These are phyloP conservation scores for Diaporthe sp. DNA, from an alignment of 2,329 filamentous ascomycete species.

Conservation along the genomic window DNA sequence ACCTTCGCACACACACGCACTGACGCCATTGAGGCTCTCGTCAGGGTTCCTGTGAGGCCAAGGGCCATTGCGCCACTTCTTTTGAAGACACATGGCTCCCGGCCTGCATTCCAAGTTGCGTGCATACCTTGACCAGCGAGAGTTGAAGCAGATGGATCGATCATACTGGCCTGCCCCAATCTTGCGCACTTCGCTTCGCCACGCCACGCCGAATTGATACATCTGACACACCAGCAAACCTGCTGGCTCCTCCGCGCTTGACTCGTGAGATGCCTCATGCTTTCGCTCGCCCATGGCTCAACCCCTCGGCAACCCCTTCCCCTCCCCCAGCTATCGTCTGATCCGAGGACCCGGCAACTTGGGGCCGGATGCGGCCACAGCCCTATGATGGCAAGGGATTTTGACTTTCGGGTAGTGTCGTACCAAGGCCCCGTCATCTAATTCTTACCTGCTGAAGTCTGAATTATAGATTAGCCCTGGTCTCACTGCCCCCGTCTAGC, in stretches of 20 bases:
- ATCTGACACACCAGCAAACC: constrained; percentile 15
- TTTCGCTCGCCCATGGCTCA: neutral
- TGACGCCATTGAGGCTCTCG: neutral
- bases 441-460: constrained; percentile 14
- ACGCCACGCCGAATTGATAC: constrained; percentile 17
- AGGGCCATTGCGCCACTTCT: neutral
- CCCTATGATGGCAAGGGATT: constrained; percentile 1
- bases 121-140: neutral
- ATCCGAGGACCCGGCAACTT: constrained; percentile 20
- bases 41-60: neutral
- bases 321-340: constrained; percentile 6
- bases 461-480: constrained; percentile 20
- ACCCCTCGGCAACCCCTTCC: constrained; percentile 11
- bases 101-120: neutral
- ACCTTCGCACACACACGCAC: neutral
- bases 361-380: constrained; percentile 1
- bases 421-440: constrained; percentile 22
- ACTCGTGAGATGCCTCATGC: constrained; percentile 17
- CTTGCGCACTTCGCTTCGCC: constrained; percentile 15
- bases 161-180: neutral
- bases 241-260: constrained; percentile 4
- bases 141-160: neutral
- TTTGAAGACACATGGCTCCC: neutral
- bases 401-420: neutral
- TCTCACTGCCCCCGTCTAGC: neutral